A percentile compares a stretch with the other conserved stretches of the same genome.
Conservation (phyloP, 2,329 filamentous ascomycete genomes). For the Trichoderma asperellum region DNA sequence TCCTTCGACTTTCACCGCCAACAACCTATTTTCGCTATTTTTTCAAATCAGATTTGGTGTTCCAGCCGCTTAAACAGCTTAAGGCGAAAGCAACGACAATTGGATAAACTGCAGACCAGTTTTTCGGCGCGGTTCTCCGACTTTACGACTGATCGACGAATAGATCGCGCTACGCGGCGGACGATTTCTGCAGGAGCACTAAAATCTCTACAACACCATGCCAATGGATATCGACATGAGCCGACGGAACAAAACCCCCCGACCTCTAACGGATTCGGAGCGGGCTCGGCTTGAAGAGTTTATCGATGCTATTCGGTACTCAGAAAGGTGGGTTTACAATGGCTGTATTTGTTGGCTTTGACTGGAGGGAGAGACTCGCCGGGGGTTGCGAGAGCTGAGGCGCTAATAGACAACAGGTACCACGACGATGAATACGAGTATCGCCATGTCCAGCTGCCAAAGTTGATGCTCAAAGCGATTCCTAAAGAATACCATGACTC, state of each 20-base stretch:
- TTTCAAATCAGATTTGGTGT: background rate
- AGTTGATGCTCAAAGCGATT: slow-evolving; percentile 97
- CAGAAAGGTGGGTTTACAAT: slow-evolving; percentile 68
- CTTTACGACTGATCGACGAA: slow-evolving; percentile 3
- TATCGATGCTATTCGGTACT: slow-evolving; percentile 94
- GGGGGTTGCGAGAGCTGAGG: background rate
- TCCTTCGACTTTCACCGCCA: background rate
- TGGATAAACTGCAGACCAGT: background rate
- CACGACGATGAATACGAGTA: slow-evolving; percentile 94
- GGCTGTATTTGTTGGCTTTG: background rate
- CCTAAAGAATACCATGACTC: slow-evolving; percentile 93
- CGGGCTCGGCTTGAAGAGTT: slow-evolving; percentile 86
- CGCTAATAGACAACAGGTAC: slow-evolving; percentile 64
- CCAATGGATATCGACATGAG: slow-evolving; percentile 70
- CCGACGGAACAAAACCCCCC: slow-evolving; percentile 84
- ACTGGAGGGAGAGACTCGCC: background rate
- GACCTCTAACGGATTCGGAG: slow-evolving; percentile 79
- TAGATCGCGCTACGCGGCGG: slow-evolving; percentile 10
- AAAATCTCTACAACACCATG: slow-evolving; percentile 7
- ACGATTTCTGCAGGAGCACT: background rate
- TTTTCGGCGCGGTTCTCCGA: background rate
- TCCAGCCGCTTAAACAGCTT: background rate
- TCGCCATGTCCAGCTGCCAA: slow-evolving; percentile 95
- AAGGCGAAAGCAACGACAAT: background rate
- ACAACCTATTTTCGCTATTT: background rate